phyloP scores from a whole-genome alignment of 495 filamentous ascomycete species.

The Penicillium paxilli region DNA sequence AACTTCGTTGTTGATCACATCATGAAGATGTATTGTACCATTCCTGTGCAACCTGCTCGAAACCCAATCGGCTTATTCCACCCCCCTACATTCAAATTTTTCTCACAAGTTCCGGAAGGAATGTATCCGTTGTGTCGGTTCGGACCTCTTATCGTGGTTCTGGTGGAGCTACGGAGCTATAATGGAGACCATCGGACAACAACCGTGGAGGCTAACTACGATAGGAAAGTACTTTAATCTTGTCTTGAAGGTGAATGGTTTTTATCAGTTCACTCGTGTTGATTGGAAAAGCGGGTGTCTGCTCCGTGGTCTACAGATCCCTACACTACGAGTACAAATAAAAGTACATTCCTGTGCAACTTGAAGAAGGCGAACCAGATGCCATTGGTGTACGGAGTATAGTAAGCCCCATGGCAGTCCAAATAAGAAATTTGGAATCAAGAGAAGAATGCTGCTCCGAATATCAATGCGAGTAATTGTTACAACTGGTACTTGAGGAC shows the following conservation, averaged over 20 bases:
- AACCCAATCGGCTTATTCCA: not conserved
- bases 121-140: not conserved
- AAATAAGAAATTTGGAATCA: not conserved
- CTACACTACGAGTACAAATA: no score
- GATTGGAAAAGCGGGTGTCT: no score
- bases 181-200: not conserved
- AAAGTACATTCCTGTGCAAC: not conserved
- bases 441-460: not conserved
- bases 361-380: not conserved
- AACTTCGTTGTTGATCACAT: not conserved
- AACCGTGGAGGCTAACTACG: not conserved
- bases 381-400: not conserved
- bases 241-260: no score
- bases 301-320: no score
- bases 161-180: not conserved
- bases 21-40: not conserved
- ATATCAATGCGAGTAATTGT: not conserved
- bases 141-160: not conserved
- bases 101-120: not conserved
- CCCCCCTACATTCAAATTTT: not conserved
- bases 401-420: no score
- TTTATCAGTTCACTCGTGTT: no score
- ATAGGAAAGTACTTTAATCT: not conserved
- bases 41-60: not conserved
- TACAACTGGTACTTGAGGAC: not conserved